Percentiles rank a stretch among this genome's conserved stretches.
phyloP scores from a whole-genome alignment of 2,329 filamentous ascomycete genomes.

The Diaporthe velutina region DNA sequence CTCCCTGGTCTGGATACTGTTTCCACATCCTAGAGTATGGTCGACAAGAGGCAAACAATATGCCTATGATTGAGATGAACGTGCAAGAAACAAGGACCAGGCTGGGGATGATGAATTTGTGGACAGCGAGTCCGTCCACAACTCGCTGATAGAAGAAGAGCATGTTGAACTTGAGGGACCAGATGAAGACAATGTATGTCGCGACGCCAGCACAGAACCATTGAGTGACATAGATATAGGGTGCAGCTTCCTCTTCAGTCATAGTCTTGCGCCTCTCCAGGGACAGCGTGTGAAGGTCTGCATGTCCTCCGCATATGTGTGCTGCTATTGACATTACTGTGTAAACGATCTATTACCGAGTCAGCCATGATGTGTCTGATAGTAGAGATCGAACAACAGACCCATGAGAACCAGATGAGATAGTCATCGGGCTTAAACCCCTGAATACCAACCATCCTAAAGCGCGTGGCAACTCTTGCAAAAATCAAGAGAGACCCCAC shows the following conservation, averaged over 20 bases:
- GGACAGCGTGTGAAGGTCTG: constrained; percentile 48
- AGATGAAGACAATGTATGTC: constrained; percentile 52
- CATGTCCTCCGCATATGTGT: constrained; percentile 21
- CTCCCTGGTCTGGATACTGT: constrained; percentile 52
- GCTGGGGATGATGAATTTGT: constrained; percentile 51
- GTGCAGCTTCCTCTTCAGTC: constrained; percentile 44
- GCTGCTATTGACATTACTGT: constrained; percentile 28
- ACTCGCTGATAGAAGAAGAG: constrained; percentile 54
- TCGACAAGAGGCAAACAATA: constrained; percentile 48
- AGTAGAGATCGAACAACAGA: constrained; percentile 25
- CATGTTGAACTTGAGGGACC: constrained; percentile 57
- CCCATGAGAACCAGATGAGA: constrained; percentile 48
- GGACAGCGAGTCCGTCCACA: constrained; percentile 50
- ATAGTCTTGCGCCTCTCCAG: constrained; percentile 49
- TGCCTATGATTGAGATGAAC: constrained; percentile 44
- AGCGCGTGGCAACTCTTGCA: constrained; percentile 49
- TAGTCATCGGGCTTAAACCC: constrained; percentile 52
- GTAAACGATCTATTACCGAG: constrained; percentile 44
- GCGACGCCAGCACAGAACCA: constrained; percentile 52
- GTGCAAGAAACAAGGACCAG: constrained; percentile 49
- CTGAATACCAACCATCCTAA: constrained; percentile 49
- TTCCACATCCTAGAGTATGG: constrained; percentile 52
- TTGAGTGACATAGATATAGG: constrained; percentile 50
- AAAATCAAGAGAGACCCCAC: constrained; percentile 50
- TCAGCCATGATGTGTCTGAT: neutral